These are phyloP conservation scores for Coffea eugenioides DNA, from an alignment of 257 asterid genomes.

Conservation along the genomic window DNA sequence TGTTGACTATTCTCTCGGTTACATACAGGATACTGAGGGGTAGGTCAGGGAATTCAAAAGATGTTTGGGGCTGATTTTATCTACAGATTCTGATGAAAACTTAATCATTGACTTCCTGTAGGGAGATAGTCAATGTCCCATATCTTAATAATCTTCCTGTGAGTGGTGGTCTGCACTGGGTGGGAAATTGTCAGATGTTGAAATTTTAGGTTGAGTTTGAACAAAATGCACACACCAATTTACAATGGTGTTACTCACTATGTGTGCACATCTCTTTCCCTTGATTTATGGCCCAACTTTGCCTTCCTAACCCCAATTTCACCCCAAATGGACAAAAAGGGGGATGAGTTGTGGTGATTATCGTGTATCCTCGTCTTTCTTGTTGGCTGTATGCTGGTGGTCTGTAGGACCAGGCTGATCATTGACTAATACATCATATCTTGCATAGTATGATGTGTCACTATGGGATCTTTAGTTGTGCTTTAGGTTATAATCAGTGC, in stretches of 20 bases:
- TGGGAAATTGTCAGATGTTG: neutral
- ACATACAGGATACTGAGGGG: slow-evolving; percentile 36
- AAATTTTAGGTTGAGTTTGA: neutral
- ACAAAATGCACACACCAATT: neutral
- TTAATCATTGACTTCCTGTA: neutral
- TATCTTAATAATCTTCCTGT: neutral
- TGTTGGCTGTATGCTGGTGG: neutral
- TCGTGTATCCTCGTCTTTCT: neutral
- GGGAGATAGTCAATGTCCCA: neutral
- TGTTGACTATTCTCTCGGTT: slow-evolving; percentile 28
- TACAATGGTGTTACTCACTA: neutral
- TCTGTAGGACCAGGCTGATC: neutral
- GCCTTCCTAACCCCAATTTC: neutral
- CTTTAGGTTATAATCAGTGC: neutral
- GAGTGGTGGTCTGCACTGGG: neutral
- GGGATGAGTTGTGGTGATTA: neutral
- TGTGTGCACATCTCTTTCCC: neutral
- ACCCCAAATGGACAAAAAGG: too few species aligned
- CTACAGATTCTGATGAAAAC: neutral
- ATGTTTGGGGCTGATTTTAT: slow-evolving; percentile 25
- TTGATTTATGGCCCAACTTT: neutral
- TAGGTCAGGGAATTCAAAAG: slow-evolving; percentile 32
- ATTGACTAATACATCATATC: neutral
- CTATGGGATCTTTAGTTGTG: neutral
- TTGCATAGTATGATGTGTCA: neutral